A percentile compares a stretch with the other conserved stretches of the same genome.
Evolutionary conservation across 768 basidiomycete species (phyloP).

Genomic region (Clitopilus passeckerianus): DNA sequence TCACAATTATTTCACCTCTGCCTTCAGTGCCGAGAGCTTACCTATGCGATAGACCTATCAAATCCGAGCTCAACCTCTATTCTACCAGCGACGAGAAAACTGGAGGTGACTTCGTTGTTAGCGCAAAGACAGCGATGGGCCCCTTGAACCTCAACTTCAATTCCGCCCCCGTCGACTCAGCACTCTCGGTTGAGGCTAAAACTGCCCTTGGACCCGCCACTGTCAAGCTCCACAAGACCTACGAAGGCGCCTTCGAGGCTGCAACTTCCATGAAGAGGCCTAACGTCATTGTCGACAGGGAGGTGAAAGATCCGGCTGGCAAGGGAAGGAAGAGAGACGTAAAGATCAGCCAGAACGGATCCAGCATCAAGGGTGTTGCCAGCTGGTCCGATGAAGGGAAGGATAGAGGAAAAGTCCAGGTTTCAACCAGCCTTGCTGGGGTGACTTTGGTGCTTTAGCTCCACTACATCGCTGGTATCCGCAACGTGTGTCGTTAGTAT

Average conservation of each 20-base stretch:
- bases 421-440: conserved; percentile 7
- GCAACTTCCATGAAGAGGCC: conserved; percentile 7
- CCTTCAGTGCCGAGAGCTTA: background rate
- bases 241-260: conserved; percentile 13
- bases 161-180: background rate
- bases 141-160: background rate
- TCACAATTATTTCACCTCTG: background rate
- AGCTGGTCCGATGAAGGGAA: background rate
- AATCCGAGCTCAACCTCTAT: background rate
- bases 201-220: background rate
- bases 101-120: background rate
- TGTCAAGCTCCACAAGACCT: conserved; percentile 12
- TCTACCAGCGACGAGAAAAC: background rate
- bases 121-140: background rate
- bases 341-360: background rate
- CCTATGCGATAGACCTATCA: background rate
- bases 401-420: background rate
- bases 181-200: background rate
- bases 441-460: conserved; percentile 4
- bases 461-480: no score
- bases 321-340: conserved; percentile 11
- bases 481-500: no score
- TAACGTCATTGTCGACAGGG: background rate
- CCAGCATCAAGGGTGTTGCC: conserved; percentile 2
- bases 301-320: conserved; percentile 13